A percentile compares a stretch with the other conserved stretches of the same genome.
Conservation (phyloP, 345 rosid genomes). For the Eucalyptus erythrocorys region DNA sequence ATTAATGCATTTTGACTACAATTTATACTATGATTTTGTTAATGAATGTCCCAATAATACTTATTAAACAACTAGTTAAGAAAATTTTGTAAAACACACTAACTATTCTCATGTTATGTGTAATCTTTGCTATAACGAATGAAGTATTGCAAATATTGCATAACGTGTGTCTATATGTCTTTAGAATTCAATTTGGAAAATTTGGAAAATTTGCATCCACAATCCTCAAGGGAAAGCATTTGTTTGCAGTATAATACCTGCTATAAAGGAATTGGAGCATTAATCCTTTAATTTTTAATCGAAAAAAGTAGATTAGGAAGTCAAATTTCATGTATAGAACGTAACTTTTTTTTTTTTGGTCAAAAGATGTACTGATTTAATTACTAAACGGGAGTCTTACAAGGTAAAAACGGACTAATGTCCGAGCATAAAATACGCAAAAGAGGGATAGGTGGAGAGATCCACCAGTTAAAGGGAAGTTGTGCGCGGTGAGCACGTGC, state of each 20-base stretch:
- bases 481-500: too few species aligned
- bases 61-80: not conserved
- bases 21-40: not conserved
- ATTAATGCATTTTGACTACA: too few species aligned
- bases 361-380: too few species aligned
- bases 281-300: not conserved
- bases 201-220: not conserved
- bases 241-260: not conserved
- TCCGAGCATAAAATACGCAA: too few species aligned
- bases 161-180: not conserved
- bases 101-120: not conserved
- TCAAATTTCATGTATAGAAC: not conserved
- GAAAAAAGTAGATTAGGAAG: not conserved
- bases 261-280: not conserved
- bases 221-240: not conserved
- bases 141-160: not conserved
- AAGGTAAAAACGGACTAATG: too few species aligned
- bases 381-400: too few species aligned
- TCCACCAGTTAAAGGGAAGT: too few species aligned
- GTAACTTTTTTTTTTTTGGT: too few species aligned
- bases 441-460: too few species aligned
- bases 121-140: not conserved
- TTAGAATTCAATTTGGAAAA: not conserved
- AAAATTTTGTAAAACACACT: not conserved
- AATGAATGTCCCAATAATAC: not conserved